A percentile compares a stretch with the other conserved stretches of the same genome.
These are phyloP conservation scores for Sporothrix curviconia DNA, from an alignment of 2,329 filamentous ascomycete species.

Conservation along the genomic window DNA sequence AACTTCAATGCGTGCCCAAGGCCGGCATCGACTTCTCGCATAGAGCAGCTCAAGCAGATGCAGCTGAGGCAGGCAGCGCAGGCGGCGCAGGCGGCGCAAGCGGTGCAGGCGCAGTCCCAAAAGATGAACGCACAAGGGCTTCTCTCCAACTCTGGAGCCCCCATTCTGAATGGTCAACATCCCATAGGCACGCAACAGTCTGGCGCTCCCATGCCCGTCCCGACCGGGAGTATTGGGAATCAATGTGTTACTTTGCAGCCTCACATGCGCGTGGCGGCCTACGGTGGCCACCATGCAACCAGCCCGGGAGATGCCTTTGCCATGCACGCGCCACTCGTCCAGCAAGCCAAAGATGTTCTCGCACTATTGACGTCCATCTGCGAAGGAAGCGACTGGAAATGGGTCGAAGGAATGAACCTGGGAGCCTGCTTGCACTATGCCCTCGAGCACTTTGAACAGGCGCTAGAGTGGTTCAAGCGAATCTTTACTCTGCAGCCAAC, in stretches of 20 bases:
- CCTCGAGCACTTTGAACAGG: conserved; percentile 73
- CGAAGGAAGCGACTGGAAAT: conserved; percentile 74
- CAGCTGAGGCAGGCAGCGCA: conserved; percentile 8
- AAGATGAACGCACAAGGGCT: too few species aligned
- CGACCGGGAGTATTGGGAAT: too few species aligned
- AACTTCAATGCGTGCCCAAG: conserved; percentile 37
- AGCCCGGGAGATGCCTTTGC: conserved; percentile 26
- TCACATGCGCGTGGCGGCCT: conserved; percentile 15
- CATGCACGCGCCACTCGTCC: conserved; percentile 29
- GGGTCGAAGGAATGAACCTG: conserved; percentile 88
- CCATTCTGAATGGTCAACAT: too few species aligned
- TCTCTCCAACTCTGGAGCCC: background rate
- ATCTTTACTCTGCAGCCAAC: conserved; percentile 49
- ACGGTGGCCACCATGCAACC: conserved; percentile 12
- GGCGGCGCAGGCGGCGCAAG: background rate
- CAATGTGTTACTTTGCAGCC: conserved; percentile 11
- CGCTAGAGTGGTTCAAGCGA: conserved; percentile 66
- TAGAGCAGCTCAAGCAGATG: conserved; percentile 32
- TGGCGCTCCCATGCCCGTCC: too few species aligned
- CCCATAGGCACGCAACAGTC: too few species aligned
- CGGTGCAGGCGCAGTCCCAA: too few species aligned
- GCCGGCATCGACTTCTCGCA: conserved; percentile 50
- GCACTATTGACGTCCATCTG: conserved; percentile 68
- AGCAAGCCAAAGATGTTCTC: conserved; percentile 59
- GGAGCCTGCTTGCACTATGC: conserved; percentile 90